Percentiles rank a stretch among this genome's conserved stretches.
phyloP scores from a whole-genome alignment of 225 moss, liverwort and hornwort species.

The Thuidium tamariscinum region DNA sequence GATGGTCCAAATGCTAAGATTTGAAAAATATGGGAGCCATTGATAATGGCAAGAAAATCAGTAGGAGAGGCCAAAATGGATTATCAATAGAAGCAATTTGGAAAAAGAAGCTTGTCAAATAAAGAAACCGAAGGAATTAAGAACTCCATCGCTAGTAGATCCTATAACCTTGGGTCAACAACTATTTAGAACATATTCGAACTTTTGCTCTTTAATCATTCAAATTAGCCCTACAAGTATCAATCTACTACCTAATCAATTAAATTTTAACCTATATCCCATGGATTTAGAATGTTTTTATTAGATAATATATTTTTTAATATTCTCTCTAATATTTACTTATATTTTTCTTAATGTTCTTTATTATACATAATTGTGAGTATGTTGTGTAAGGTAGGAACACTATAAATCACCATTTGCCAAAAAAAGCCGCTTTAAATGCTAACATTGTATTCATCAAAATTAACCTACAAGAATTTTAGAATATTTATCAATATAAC shows the following conservation, averaged over 20 bases:
- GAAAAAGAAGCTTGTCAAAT: neutral
- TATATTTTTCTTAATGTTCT: neutral
- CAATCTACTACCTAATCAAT: neutral
- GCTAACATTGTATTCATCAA: neutral
- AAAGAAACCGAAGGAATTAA: fast-evolving
- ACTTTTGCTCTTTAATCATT: neutral
- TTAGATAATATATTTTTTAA: neutral
- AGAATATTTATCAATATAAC: neutral
- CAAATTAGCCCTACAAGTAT: neutral
- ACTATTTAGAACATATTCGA: neutral
- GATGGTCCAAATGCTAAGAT: neutral
- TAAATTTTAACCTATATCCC: fast-evolving
- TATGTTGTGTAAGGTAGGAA: neutral
- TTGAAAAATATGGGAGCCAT: neutral
- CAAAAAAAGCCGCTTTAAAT: neutral
- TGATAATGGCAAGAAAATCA: neutral
- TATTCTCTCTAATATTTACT: neutral
- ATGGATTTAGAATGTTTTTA: neutral
- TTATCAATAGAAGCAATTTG: neutral
- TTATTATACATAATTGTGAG: neutral
- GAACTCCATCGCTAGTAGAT: neutral
- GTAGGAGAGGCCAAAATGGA: neutral
- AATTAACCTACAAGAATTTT: too few species aligned
- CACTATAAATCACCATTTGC: fast-evolving
- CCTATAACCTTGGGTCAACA: neutral